phyloP scores from a whole-genome alignment of 805 yeast species.

The Yueomyces sp. region DNA sequence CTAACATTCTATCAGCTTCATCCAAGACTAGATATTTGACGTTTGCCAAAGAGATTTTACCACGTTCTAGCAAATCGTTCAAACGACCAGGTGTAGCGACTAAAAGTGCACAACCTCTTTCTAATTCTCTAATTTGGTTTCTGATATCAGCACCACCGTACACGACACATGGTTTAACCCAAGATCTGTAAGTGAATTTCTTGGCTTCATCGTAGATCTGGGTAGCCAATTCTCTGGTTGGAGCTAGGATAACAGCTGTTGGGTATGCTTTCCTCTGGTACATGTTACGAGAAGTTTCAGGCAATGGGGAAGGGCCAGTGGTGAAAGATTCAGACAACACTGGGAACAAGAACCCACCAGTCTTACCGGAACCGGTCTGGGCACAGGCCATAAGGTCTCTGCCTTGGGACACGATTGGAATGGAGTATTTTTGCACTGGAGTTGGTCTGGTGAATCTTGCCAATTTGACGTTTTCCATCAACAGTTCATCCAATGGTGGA shows the following conservation, averaged over 20 bases:
- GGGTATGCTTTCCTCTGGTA: conserved; percentile 78
- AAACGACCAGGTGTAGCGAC: conserved; percentile 99
- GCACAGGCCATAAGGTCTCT: conserved; percentile 97
- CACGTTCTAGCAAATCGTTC: conserved; percentile 90
- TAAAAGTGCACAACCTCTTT: conserved; percentile 86
- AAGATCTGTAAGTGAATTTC: conserved; percentile 92
- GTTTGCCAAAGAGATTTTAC: conserved; percentile 75
- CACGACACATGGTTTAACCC: conserved; percentile 94
- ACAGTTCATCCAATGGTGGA: conserved; percentile 80
- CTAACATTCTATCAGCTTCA: conserved; percentile 99
- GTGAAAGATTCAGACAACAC: conserved; percentile 82
- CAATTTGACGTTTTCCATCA: conserved; percentile 73
- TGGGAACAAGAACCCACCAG: conserved; percentile 99
- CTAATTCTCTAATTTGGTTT: conserved; percentile 74
- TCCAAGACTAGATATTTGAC: conserved; percentile 90
- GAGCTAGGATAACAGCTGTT: conserved; percentile 91
- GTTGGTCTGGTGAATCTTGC: conserved; percentile 95
- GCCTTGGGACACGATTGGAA: conserved; percentile 79
- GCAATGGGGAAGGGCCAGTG: conserved; percentile 66
- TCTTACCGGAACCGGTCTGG: conserved; percentile 98
- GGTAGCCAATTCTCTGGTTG: conserved; percentile 97
- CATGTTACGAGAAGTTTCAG: conserved; percentile 24
- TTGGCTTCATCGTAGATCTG: conserved; percentile 94
- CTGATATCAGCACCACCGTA: conserved; percentile 98
- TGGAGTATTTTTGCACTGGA: conserved; percentile 89